Conservation (phyloP, 108 stramenopile species). For the Skeletonema tropicum region DNA sequence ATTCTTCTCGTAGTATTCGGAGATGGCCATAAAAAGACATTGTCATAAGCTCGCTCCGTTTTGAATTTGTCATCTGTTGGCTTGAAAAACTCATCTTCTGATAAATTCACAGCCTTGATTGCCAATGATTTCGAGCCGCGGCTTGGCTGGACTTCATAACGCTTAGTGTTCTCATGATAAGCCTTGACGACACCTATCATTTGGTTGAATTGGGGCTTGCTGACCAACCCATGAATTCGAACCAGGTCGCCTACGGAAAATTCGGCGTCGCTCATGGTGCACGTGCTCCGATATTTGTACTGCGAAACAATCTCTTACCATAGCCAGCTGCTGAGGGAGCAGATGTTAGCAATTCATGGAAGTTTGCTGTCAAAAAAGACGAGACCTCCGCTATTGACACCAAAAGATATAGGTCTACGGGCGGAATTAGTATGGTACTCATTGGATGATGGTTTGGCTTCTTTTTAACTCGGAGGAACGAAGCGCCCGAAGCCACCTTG, state of each 20-base stretch:
- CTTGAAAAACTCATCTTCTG: slow-evolving; percentile 2
- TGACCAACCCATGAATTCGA: slow-evolving; percentile 2
- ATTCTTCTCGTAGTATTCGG: background rate
- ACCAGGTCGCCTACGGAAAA: slow-evolving; percentile 6
- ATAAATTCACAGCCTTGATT: background rate
- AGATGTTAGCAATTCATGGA: background rate
- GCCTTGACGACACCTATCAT: background rate
- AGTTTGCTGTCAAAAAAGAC: background rate
- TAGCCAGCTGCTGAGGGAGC: too few species aligned
- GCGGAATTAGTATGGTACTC: background rate
- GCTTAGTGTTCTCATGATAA: background rate
- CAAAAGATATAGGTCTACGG: background rate
- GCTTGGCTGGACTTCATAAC: background rate
- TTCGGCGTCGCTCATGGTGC: background rate
- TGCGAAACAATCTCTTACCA: too few species aligned
- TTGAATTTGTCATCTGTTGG: background rate
- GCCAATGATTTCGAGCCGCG: background rate
- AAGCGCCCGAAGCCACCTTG: too few species aligned
- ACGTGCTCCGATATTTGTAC: too few species aligned
- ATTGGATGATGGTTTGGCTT: background rate
- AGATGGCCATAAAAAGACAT: background rate
- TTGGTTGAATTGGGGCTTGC: slow-evolving; percentile 5
- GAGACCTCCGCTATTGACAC: background rate
- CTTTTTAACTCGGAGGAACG: too few species aligned
- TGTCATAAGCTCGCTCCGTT: background rate